A percentile compares a stretch with the other conserved stretches of the same genome.
phyloP scores from a whole-genome alignment of 2,329 filamentous ascomycete species.

The Ascochyta lentis region DNA sequence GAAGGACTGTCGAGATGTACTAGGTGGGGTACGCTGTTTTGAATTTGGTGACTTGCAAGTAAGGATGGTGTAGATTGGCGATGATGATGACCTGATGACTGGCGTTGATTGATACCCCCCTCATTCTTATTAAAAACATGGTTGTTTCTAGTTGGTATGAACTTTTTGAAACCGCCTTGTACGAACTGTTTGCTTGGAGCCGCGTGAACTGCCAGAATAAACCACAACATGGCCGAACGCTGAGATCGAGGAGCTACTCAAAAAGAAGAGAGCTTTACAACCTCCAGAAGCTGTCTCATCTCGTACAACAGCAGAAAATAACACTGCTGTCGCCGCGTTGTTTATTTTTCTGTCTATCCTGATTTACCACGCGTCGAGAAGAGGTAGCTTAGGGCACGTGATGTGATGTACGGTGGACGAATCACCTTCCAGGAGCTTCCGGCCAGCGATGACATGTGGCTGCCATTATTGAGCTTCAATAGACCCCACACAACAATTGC shows the following conservation, averaged over 20 bases:
- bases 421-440: conserved; percentile 32
- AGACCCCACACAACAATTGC: conserved; percentile 15
- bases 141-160: background rate
- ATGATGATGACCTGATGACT: conserved; percentile 7
- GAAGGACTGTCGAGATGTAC: conserved; percentile 46
- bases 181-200: no score
- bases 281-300: no score
- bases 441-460: conserved; percentile 44
- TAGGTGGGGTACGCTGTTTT: conserved; percentile 12
- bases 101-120: conserved; percentile 33
- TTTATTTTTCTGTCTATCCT: no score
- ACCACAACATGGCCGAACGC: no score
- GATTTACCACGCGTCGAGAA: no score
- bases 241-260: no score
- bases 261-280: no score
- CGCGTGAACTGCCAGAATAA: no score
- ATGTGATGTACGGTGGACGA: conserved; percentile 20
- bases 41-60: background rate
- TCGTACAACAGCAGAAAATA: no score
- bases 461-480: conserved; percentile 31
- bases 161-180: no score
- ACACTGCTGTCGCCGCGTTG: no score
- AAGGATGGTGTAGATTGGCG: background rate
- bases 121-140: conserved; percentile 7
- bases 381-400: background rate